Evolutionary conservation across 345 rosid genomes (phyloP).

Genomic region (Stellera chamaejasme): DNA sequence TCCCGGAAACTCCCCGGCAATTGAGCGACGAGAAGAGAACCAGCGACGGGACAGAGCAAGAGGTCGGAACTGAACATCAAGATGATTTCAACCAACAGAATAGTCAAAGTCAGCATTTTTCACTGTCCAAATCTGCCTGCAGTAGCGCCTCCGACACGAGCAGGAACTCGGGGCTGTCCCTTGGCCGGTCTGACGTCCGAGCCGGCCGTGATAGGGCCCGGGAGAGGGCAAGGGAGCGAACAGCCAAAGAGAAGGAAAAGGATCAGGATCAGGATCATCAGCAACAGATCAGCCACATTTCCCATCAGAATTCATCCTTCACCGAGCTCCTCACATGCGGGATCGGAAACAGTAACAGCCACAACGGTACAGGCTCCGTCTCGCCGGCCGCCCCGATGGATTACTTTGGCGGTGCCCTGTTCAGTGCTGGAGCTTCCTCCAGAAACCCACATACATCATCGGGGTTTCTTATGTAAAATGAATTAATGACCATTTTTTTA

Average conservation of each 20-base stretch:
- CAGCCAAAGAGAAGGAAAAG: constrained; percentile 79
- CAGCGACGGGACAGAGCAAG: constrained; percentile 34
- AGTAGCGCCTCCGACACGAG: constrained; percentile 96
- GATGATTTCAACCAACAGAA: constrained; percentile 24
- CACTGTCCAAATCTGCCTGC: constrained; percentile 81
- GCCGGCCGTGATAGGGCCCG: constrained; percentile 59
- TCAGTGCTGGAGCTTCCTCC: constrained; percentile 42
- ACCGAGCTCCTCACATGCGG: constrained; percentile 83
- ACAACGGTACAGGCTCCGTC: background rate
- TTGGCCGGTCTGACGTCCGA: constrained; percentile 56
- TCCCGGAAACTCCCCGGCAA: constrained; percentile 57
- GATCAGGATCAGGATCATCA: constrained; percentile 35
- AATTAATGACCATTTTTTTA: no score
- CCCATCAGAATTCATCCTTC: constrained; percentile 46
- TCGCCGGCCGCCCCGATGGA: constrained; percentile 47
- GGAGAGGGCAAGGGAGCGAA: constrained; percentile 76
- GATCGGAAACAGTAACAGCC: constrained; percentile 22
- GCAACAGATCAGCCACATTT: constrained; percentile 26
- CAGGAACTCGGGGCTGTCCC: constrained; percentile 75
- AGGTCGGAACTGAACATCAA: constrained; percentile 33
- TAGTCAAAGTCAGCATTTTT: constrained; percentile 43
- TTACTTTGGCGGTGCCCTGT: constrained; percentile 39
- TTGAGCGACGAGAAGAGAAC: constrained; percentile 49
- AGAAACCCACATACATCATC: constrained; percentile 27
- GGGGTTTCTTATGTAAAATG: no score